These are phyloP conservation scores for Osmozyma mogii DNA, from an alignment of 805 yeast genomes.

Conservation along the genomic window DNA sequence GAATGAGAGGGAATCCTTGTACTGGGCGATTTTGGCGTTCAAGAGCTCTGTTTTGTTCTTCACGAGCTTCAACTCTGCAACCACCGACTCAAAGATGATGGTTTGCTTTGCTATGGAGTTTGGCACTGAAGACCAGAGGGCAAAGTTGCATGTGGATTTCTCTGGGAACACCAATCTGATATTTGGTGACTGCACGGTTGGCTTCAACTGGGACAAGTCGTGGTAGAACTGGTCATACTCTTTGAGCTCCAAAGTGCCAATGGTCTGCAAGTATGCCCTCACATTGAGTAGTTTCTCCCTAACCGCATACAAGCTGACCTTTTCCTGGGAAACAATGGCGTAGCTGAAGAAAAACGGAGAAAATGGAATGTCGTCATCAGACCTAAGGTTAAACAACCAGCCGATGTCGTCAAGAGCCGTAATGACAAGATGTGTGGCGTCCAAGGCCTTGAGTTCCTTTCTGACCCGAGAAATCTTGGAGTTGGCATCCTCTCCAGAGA, in stretches of 20 bases:
- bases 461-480: slow-evolving; percentile 24
- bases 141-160: slow-evolving; percentile 23
- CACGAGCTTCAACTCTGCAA: slow-evolving; percentile 54
- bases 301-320: slow-evolving; percentile 49
- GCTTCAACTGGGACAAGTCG: slow-evolving; percentile 33
- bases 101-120: slow-evolving; percentile 17
- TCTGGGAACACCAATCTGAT: slow-evolving; percentile 24
- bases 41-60: slow-evolving; percentile 67
- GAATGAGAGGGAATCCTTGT: slow-evolving; percentile 75
- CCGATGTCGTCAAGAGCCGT: slow-evolving; percentile 84
- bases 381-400: slow-evolving; percentile 82
- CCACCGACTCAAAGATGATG: slow-evolving; percentile 21
- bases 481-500: slow-evolving; percentile 26
- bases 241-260: slow-evolving; percentile 30
- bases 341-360: slow-evolving; percentile 84
- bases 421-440: slow-evolving; percentile 38
- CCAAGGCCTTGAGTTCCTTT: slow-evolving; percentile 20
- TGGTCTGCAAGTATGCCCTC: slow-evolving; percentile 16
- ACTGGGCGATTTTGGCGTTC: slow-evolving; percentile 71
- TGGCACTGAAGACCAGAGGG: slow-evolving; percentile 23
- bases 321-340: slow-evolving; percentile 26
- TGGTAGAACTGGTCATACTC: slow-evolving; percentile 53
- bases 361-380: slow-evolving; percentile 65
- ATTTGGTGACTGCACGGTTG: slow-evolving; percentile 11
- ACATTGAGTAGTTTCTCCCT: slow-evolving; percentile 32